A percentile compares a stretch with the other conserved stretches of the same genome.
Evolutionary conservation across 768 basidiomycete species (phyloP).

Genomic region (Collybiopsis luxurians): DNA sequence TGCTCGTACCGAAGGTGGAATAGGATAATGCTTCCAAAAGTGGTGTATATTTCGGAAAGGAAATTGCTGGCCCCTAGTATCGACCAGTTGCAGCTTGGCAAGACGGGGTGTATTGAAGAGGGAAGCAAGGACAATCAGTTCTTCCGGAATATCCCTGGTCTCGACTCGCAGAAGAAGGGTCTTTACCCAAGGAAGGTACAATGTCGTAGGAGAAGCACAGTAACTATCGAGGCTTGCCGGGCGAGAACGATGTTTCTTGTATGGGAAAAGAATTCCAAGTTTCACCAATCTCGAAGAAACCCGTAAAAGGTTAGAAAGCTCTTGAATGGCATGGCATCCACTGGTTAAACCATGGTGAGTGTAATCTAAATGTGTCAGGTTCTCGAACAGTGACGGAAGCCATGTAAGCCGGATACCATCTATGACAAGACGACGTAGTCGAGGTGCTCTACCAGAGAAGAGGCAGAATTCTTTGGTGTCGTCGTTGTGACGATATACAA

Average conservation of each 20-base stretch:
- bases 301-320: constrained; percentile 56
- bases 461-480: constrained; percentile 65
- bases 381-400: constrained; percentile 59
- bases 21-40: constrained; percentile 44
- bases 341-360: constrained; percentile 68
- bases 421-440: constrained; percentile 51
- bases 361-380: constrained; percentile 65
- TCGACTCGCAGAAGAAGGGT: constrained; percentile 49
- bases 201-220: constrained; percentile 23
- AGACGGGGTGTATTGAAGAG: constrained; percentile 49
- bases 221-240: constrained; percentile 15
- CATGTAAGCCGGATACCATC: constrained; percentile 64
- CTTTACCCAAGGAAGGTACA: constrained; percentile 44
- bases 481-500: constrained; percentile 64
- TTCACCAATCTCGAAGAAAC: constrained; percentile 52
- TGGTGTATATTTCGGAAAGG: constrained; percentile 43
- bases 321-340: constrained; percentile 53
- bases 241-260: constrained; percentile 23
- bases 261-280: constrained; percentile 54
- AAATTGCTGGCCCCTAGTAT: constrained; percentile 32
- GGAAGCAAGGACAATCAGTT: constrained; percentile 50
- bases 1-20: constrained; percentile 35
- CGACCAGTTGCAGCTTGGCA: constrained; percentile 44
- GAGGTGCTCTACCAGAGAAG: constrained; percentile 61
- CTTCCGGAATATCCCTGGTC: constrained; percentile 57